Conservation (phyloP, 2,329 filamentous ascomycete genomes). For the Aspergillus sp. region DNA sequence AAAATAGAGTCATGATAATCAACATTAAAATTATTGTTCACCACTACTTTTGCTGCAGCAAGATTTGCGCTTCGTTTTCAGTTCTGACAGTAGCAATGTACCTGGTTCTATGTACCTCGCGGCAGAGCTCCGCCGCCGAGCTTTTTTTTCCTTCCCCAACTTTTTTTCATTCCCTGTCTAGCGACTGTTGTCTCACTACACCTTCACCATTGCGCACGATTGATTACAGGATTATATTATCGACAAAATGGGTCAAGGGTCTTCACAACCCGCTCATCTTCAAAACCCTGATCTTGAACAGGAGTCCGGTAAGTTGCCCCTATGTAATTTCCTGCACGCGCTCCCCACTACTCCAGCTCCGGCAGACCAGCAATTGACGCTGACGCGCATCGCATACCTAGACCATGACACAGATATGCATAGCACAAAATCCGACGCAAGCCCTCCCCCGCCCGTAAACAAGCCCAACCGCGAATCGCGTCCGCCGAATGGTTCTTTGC, state of each 20-base stretch:
- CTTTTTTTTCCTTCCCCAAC: not conserved
- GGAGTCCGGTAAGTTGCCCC: too few species aligned
- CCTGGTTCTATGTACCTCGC: not conserved
- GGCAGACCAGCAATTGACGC: not conserved
- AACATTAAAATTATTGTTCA: not conserved
- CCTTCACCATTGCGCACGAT: not conserved
- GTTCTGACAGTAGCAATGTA: not conserved
- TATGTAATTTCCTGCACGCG: not conserved
- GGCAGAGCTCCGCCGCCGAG: not conserved
- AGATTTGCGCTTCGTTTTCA: not conserved
- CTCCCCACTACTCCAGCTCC: not conserved
- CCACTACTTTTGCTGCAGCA: not conserved
- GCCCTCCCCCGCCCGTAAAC: not conserved
- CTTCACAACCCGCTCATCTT: slow-evolving; percentile 17
- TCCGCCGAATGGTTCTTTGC: not conserved
- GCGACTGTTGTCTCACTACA: not conserved
- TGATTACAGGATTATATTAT: not conserved
- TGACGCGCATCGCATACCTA: not conserved
- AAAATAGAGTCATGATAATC: slow-evolving; percentile 30
- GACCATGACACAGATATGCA: not conserved
- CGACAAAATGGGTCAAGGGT: slow-evolving; percentile 19
- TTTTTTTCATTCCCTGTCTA: not conserved
- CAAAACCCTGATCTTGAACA: not conserved
- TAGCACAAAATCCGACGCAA: not conserved
- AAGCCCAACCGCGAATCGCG: not conserved